Conservation (phyloP, 2,329 filamentous ascomycete genomes). For the Arthrobotrys sphaeroides region DNA sequence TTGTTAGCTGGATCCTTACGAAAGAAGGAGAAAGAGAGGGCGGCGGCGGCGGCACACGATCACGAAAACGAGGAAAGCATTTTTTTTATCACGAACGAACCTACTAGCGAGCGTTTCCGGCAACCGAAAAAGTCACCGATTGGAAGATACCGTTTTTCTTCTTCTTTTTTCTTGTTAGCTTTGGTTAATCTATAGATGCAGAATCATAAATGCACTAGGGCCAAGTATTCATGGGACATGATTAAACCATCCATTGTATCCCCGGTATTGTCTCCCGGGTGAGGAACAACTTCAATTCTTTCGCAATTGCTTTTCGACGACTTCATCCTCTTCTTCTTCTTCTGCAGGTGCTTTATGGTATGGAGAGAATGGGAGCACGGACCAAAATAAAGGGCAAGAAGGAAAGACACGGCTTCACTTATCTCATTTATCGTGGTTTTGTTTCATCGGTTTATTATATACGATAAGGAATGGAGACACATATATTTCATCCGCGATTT, state of each 20-base stretch:
- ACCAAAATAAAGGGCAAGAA: not conserved
- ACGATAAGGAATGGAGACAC: slow-evolving; percentile 18
- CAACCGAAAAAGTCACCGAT: slow-evolving; percentile 8
- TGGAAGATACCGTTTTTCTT: slow-evolving; percentile 12
- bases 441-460: slow-evolving; percentile 6
- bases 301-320: not conserved
- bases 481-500: not conserved
- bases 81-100: not conserved
- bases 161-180: not conserved
- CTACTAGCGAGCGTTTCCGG: slow-evolving; percentile 9
- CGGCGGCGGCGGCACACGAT: slow-evolving; percentile 6
- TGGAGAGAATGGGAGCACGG: slow-evolving; percentile 13
- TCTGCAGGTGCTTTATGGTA: not conserved
- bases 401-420: not conserved
- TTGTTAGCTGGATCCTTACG: too few relatives aligned
- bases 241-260: not conserved
- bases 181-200: not conserved
- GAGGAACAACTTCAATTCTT: not conserved
- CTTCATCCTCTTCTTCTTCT: too few relatives aligned
- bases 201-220: not conserved
- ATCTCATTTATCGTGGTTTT: not conserved
- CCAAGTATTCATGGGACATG: not conserved
- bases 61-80: slow-evolving; percentile 3
- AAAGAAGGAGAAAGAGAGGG: not conserved
- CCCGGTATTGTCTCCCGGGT: not conserved